Base-by-base conservation (phyloP, 176 grass and related monocot species). In the Aegilops longissima region DNA sequence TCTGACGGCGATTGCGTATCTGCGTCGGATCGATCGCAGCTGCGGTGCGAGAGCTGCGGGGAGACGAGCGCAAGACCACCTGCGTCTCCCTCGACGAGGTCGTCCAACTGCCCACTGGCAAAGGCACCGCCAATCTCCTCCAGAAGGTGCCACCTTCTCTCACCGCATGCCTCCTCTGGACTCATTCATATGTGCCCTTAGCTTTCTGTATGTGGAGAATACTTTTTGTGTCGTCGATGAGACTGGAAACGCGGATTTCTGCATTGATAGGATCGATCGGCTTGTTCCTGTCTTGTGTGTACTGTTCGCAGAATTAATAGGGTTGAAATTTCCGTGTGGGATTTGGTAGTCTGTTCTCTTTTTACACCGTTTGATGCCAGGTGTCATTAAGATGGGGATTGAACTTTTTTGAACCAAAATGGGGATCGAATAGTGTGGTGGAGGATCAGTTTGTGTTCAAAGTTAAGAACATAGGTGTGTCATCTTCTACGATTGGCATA, bases 21-120 rank as follows among this genome's bases (percentile, higher is more conserved):
- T 79, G 12, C 76, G 73, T 18, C 47, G 14, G 62, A 10, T 79
- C 34, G 42, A 80, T 91, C 61, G 69, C 83, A 98, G 96, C 87
- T 98, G 34, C 88, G 88, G 27, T 98, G 96, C 82, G 96, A 95
- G 86, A 94, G 89, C 86, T 98, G 91, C 74, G 91, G 91, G 16
- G 93, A 98, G 76, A 42, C 62, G n/a, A 98, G 93, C 82, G 39
- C 86, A 98, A 95, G 88, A 47, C 84, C 35, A 89, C 91, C 70
- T 93, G 86, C 81, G 73, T 95, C 54, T 83, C 66, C 76, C 76
- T 93, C 70, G 89, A 84, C 61, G 93, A 98, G 73, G 64, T 82
- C 70, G 86, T 92, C 77, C 61, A 92, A 8, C 88, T 95, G 42
- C 78, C 93, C 54, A 93, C 30, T 14, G 93, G 96, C 56, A 91